These are phyloP conservation scores for Clarkia xantiana DNA, from an alignment of 345 rosid species.

Conservation along the genomic window DNA sequence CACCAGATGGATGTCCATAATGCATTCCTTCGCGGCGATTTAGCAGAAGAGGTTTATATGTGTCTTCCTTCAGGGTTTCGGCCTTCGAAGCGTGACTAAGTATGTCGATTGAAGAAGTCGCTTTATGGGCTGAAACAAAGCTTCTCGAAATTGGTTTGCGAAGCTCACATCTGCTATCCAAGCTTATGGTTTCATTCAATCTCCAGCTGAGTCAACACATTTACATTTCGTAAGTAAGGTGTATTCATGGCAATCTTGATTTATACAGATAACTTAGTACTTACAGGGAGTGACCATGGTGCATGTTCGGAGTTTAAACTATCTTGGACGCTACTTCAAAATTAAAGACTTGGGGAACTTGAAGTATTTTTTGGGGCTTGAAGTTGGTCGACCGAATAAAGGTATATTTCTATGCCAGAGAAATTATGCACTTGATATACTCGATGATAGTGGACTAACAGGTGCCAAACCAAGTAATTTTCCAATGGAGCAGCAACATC, in stretches of 20 bases:
- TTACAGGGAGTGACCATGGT: neutral
- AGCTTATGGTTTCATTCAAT: neutral
- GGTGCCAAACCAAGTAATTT: neutral
- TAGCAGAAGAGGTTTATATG: conserved; percentile 5
- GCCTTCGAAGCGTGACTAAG: neutral
- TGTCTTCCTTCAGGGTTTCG: neutral
- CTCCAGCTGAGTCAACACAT: neutral
- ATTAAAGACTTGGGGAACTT: conserved; percentile 2
- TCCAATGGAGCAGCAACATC: neutral
- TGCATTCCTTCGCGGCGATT: conserved; percentile 3
- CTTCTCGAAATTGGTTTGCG: neutral
- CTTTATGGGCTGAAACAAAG: neutral
- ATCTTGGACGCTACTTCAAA: neutral
- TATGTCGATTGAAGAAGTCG: neutral
- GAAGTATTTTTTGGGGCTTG: neutral
- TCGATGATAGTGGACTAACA: neutral
- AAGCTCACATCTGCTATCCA: neutral
- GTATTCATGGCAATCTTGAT: neutral
- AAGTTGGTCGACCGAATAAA: neutral
- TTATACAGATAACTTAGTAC: neutral
- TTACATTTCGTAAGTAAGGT: neutral
- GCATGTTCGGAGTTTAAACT: neutral
- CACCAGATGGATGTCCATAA: conserved; percentile 5
- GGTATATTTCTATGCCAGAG: neutral
- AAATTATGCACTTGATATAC: neutral